Evolutionary conservation across 139 green algal genomes (phyloP), one percentile per base, ranked within the genome.

Genomic region (Chlamydomonas eustigma): DNA sequence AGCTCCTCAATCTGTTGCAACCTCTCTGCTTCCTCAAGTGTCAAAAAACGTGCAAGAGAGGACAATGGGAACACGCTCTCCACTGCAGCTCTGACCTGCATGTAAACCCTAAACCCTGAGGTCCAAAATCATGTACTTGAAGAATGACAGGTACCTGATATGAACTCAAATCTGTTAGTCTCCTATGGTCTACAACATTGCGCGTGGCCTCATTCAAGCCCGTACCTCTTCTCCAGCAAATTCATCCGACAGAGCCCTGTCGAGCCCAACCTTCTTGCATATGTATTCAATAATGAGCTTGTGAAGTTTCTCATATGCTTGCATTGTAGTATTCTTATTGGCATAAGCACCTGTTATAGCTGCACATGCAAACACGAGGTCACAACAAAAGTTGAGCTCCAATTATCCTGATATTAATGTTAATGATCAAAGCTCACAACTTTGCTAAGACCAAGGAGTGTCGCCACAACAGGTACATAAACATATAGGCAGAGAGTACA

Each of bases 51-150:
- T 0, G 79, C 78, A 3, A 91, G 37, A 1, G 70, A 36, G 8
- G 86, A 85, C 6, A 88, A 66, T 2, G 88, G 87, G 51, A 91
- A 89, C 30, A 90, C 88, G 22, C 71, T 85, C 73, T 91, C 86
- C 50, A 93, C 37, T 1, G 87, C 84, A 18, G 81, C 78, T 18
- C 76, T 79, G 3, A 88, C 79, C 76, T 86, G 64, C 52, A 68
- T 28, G 34, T n/a, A n/a, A n/a, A n/a, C n/a, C n/a, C n/a, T n/a
- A n/a, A n/a, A n/a, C n/a, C n/a, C n/a, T n/a, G n/a, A n/a, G n/a
- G n/a, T n/a, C n/a, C n/a, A n/a, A n/a, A n/a, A n/a, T n/a, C n/a
- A n/a, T n/a, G n/a, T n/a, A n/a, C n/a, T n/a, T n/a, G n/a, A n/a
- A n/a, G n/a, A n/a, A n/a, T n/a, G n/a, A n/a, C n/a, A n/a, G n/a